phyloP scores from a whole-genome alignment of 2,329 filamentous ascomycete species.

The Alternaria gaisen region DNA sequence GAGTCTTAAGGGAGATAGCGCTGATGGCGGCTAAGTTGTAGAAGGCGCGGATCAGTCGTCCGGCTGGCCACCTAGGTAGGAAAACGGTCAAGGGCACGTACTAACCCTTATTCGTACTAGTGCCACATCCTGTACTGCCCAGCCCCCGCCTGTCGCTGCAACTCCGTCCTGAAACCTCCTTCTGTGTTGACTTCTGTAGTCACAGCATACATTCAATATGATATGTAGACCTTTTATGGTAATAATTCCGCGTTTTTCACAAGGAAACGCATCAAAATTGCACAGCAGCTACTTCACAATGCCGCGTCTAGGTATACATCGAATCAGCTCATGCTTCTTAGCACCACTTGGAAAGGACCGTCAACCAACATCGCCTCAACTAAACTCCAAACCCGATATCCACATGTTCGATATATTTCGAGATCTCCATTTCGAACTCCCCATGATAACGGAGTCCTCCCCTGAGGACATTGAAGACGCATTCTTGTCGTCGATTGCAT shows the following conservation, averaged over 20 bases:
- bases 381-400: not conserved
- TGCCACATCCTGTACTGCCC: not conserved
- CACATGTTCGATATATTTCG: not conserved
- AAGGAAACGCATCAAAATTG: not conserved
- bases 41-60: not conserved
- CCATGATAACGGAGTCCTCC: not conserved
- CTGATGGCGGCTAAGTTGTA: not conserved
- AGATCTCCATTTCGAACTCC: not conserved
- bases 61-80: not conserved
- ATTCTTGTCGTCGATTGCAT: not conserved
- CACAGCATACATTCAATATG: not conserved
- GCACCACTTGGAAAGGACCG: not conserved
- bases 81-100: not conserved
- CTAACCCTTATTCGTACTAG: not conserved
- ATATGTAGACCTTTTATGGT: not conserved
- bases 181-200: not conserved
- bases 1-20: not conserved
- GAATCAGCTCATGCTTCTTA: not conserved
- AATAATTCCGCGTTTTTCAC: not conserved
- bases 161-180: not conserved
- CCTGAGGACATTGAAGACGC: not conserved
- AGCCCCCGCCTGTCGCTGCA: not conserved
- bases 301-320: not conserved
- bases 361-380: not conserved
- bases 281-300: conserved; percentile 1